These are phyloP conservation scores for Termitomyces heimii DNA, from an alignment of 768 basidiomycete species.

Conservation along the genomic window DNA sequence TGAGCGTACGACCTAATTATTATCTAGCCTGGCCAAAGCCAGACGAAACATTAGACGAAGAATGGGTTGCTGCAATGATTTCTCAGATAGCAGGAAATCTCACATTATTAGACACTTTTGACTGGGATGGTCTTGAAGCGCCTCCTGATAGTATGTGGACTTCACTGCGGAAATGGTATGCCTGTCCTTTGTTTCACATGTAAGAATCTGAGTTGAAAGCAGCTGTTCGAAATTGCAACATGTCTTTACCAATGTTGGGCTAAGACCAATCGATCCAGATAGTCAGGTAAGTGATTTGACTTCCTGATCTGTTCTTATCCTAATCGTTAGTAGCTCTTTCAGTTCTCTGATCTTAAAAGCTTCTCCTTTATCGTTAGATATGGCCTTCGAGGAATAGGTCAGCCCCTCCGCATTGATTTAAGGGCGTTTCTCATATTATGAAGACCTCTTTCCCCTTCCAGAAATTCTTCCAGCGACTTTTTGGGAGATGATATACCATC, in stretches of 20 bases:
- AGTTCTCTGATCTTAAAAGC: slow-evolving; percentile 34
- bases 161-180: slow-evolving; percentile 31
- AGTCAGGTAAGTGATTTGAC: slow-evolving; percentile 19
- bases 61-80: slow-evolving; percentile 33
- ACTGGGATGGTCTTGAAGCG: slow-evolving; percentile 48
- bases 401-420: slow-evolving; percentile 1
- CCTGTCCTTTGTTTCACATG: slow-evolving; percentile 7
- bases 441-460: slow-evolving; percentile 31
- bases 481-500: slow-evolving; percentile 43
- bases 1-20: slow-evolving; percentile 44
- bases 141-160: slow-evolving; percentile 37
- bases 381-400: slow-evolving; percentile 34
- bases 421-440: slow-evolving; percentile 4
- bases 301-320: background rate
- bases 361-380: slow-evolving; percentile 44
- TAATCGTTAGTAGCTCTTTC: slow-evolving; percentile 26
- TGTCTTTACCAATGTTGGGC: slow-evolving; percentile 40
- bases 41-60: slow-evolving; percentile 34
- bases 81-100: slow-evolving; percentile 25
- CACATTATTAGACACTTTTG: slow-evolving; percentile 34
- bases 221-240: slow-evolving; percentile 39
- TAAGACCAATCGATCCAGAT: slow-evolving; percentile 23
- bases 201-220: background rate
- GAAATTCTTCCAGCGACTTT: slow-evolving; percentile 34
- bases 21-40: slow-evolving; percentile 45